Base-by-base conservation (phyloP, 2,329 filamentous ascomycete species). In the Penicillium sp. region DNA sequence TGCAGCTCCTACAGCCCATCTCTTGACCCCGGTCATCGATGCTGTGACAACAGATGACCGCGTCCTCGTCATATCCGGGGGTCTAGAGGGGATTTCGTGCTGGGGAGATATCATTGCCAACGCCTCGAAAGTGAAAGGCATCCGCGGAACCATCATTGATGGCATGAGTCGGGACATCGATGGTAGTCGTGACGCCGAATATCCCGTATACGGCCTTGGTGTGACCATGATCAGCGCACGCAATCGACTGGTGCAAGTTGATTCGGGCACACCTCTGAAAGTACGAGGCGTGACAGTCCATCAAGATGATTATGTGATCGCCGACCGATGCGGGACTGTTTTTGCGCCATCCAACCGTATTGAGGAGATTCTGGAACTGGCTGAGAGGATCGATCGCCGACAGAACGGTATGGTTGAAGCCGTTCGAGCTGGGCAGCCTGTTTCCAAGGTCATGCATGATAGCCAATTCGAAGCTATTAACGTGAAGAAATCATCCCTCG, bases 111-210 rank as follows among this genome's bases (percentile, higher is more conserved):
- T 67, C 19, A 46, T 67, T 25, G 62, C 62, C 33, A 65, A 66
- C 23, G 65, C 62, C 2, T 60, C 69, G 6, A 60, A 67, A 25
- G 23, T 27, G 8, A 71, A 69, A 33, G 6, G 48, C 0, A 70
- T 72, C 16, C 68, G 70, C 1, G 70, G 70, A 3, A 68, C 70
- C 3, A 53, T 72, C 58, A 69, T 72, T n/a, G 69, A 72, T 33
- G 70, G 70, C 19, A 63, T 70, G 66, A 67, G 69, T 35, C 69
- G 70, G 7, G 70, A 72, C 14, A 72, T 74, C 11, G 69, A 74
- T 33, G 72, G 72, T 5, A 69, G 70, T 35, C 68, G 69, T 1
- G 68, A 73, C 0, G 61, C 68, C 19, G 61, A 65, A 21, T 75
- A 73, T 54, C 72, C 72, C 11, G 68, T 75, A 5, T 74, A 68